phyloP scores from a whole-genome alignment of 345 rosid genomes.

The Zanthoxylum bungeanum region DNA sequence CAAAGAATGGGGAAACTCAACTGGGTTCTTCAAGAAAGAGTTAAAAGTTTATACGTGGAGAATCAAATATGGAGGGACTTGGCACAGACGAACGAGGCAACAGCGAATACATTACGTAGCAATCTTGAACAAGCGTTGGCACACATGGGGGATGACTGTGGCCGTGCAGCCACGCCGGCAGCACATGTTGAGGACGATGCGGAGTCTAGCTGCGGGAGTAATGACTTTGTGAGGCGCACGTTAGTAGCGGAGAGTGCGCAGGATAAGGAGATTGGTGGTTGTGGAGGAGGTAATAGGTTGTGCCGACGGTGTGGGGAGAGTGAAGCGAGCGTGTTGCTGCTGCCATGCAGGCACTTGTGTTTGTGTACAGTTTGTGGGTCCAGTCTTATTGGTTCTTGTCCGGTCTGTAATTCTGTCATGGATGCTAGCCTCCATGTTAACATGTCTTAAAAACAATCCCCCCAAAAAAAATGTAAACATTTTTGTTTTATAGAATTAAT shows the following conservation, averaged over 20 bases:
- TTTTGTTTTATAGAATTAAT: not conserved
- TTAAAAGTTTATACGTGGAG: constrained; percentile 46
- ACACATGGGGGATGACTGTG: constrained; percentile 34
- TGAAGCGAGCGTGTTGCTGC: constrained; percentile 67
- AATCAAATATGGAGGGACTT: constrained; percentile 65
- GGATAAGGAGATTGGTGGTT: constrained; percentile 1
- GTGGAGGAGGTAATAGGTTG: constrained; percentile 12
- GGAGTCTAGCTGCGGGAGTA: constrained; percentile 72
- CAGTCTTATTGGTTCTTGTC: constrained; percentile 40
- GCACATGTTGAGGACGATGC: constrained; percentile 37
- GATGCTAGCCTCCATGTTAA: constrained; percentile 66
- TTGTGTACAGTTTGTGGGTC: constrained; percentile 70
- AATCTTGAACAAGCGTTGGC: constrained; percentile 62
- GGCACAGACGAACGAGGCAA: constrained; percentile 68
- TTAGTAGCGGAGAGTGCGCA: constrained; percentile 6
- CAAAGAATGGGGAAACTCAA: constrained; percentile 47
- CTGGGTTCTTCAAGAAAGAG: constrained; percentile 64
- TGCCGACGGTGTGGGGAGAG: constrained; percentile 65
- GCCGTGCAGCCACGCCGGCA: constrained; percentile 10
- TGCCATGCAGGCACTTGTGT: constrained; percentile 90
- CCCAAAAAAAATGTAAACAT: not conserved
- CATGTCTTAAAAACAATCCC: constrained; percentile 33
- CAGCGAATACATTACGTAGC: constrained; percentile 53
- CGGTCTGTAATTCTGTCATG: constrained; percentile 46
- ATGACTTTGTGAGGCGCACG: constrained; percentile 7